Percentiles rank a stretch among this genome's conserved stretches.
These are phyloP conservation scores for Globisporangium rhizosaccharum DNA, from an alignment of 352 stramenopile genomes.

Conservation along the genomic window DNA sequence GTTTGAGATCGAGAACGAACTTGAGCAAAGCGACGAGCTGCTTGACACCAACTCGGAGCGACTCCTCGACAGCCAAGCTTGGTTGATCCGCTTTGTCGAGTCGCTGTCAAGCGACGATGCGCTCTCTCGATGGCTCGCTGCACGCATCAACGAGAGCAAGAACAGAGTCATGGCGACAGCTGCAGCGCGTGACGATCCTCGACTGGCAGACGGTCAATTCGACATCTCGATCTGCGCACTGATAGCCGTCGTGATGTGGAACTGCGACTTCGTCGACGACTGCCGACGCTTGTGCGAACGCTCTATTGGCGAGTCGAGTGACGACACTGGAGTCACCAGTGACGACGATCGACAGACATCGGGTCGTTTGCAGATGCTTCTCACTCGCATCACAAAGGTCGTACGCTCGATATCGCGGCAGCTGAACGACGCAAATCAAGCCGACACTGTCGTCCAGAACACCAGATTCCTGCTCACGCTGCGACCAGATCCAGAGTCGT, in stretches of 20 bases:
- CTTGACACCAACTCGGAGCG: neutral
- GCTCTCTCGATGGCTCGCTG: neutral
- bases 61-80: neutral
- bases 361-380: neutral
- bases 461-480: slow-evolving; percentile 7
- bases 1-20: slow-evolving; percentile 53
- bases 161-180: neutral
- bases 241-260: slow-evolving; percentile 4
- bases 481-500: neutral
- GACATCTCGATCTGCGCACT: neutral
- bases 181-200: too few relatives aligned
- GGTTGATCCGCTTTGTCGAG: neutral
- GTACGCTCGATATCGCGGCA: neutral
- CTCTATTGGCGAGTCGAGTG: neutral
- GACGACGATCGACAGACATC: neutral
- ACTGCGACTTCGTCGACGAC: slow-evolving; percentile 1
- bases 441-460: neutral
- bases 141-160: neutral
- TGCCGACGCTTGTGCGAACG: neutral
- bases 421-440: neutral
- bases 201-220: neutral
- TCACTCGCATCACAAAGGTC: neutral
- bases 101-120: neutral
- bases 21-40: slow-evolving; percentile 9
- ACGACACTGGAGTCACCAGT: neutral